phyloP scores from a whole-genome alignment of 2,329 filamentous ascomycete species.

The Aspergillus puulaauensis region DNA sequence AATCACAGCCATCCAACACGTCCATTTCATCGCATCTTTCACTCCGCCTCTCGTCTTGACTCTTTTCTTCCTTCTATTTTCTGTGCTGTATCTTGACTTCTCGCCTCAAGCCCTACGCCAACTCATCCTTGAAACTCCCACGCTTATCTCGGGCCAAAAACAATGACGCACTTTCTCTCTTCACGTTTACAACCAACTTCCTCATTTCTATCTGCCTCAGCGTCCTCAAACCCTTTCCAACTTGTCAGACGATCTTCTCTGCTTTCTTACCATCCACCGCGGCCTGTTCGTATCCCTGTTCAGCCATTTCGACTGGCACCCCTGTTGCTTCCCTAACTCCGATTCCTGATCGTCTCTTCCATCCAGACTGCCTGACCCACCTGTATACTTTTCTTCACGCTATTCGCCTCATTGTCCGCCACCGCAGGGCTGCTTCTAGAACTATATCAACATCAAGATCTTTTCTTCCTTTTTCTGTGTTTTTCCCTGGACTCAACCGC shows the following conservation, averaged over 20 bases:
- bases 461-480: background rate
- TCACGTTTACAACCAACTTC: slow-evolving; percentile 23
- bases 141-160: slow-evolving; percentile 24
- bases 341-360: slow-evolving; percentile 4
- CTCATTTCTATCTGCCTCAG: slow-evolving; percentile 26
- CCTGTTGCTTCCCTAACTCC: background rate
- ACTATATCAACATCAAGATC: background rate
- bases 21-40: slow-evolving; percentile 1
- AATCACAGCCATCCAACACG: background rate
- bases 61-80: slow-evolving; percentile 2
- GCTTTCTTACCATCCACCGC: background rate
- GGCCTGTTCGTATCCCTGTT: background rate
- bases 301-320: background rate
- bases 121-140: slow-evolving; percentile 1
- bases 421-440: slow-evolving; percentile 7
- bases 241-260: slow-evolving; percentile 1
- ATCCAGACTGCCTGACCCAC: slow-evolving; percentile 3
- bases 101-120: background rate
- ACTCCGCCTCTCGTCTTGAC: background rate
- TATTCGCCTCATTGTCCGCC: slow-evolving; percentile 4
- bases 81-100: slow-evolving; percentile 4
- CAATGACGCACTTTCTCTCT: slow-evolving; percentile 34
- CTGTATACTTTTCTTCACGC: slow-evolving; percentile 7
- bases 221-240: slow-evolving; percentile 18
- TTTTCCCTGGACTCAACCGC: background rate